Evolutionary conservation across 306 rosid genomes (phyloP).

Genomic region (Casuarina cunninghamiana): DNA sequence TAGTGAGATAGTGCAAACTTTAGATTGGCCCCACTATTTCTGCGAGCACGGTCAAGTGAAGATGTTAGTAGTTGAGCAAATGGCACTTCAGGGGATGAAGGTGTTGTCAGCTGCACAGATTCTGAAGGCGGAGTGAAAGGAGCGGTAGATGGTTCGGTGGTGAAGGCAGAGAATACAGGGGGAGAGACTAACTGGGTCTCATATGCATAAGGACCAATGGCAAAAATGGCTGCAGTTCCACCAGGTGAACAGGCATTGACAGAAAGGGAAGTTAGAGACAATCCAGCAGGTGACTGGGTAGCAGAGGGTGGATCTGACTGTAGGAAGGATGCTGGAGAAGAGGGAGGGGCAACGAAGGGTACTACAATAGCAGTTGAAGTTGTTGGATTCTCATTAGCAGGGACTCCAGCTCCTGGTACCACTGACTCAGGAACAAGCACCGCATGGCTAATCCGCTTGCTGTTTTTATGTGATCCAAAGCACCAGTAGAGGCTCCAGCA

Average conservation of each 20-base stretch:
- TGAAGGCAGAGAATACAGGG: conserved; percentile 85
- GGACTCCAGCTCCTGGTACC: conserved; percentile 47
- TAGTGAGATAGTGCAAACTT: conserved; percentile 72
- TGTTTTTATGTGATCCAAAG: conserved; percentile 72
- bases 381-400: conserved; percentile 49
- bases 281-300: conserved; percentile 80
- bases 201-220: conserved; percentile 93
- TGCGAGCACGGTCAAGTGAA: conserved; percentile 65
- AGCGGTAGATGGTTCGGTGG: conserved; percentile 96
- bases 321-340: conserved; percentile 94
- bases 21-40: conserved; percentile 53
- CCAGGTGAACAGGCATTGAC: conserved; percentile 69
- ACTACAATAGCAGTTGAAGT: conserved; percentile 59
- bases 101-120: conserved; percentile 89
- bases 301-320: conserved; percentile 90
- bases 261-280: conserved; percentile 71
- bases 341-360: conserved; percentile 95
- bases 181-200: conserved; percentile 97
- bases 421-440: conserved; percentile 88
- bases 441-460: conserved; percentile 90
- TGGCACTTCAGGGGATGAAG: conserved; percentile 98
- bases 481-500: conserved; percentile 87
- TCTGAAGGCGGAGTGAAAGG: conserved; percentile 94
- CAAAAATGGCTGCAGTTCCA: conserved; percentile 78
- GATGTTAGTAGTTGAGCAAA: conserved; percentile 94